Percentiles rank a stretch among this genome's conserved stretches.
phyloP scores from a whole-genome alignment of 257 asterid species.

The Nicotiana undulata region DNA sequence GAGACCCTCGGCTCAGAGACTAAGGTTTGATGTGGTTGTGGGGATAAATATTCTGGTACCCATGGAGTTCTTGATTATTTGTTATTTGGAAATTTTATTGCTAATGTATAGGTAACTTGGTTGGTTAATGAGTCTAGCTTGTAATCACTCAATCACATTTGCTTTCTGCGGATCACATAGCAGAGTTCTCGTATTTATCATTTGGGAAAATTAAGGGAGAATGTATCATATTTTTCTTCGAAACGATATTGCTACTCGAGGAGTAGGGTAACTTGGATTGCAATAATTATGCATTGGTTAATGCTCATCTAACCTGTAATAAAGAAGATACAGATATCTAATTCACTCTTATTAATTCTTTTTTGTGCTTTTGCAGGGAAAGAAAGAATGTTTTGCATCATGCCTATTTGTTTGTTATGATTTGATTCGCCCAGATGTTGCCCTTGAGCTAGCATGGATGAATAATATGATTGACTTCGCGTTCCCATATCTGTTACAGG shows the following conservation, averaged over 20 bases:
- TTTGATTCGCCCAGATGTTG: conserved; percentile 88
- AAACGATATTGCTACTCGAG: not conserved
- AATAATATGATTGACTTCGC: conserved; percentile 94
- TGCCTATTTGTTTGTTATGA: conserved; percentile 99
- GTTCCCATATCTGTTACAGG: conserved; percentile 96
- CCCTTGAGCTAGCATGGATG: conserved; percentile 98
- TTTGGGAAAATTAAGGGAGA: not conserved
- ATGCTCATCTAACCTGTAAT: not conserved
- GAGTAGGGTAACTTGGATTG: not conserved
- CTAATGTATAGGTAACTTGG: not conserved
- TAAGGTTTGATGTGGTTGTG: not conserved
- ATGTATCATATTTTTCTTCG: not conserved
- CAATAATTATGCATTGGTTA: not conserved
- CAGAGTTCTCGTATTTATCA: not conserved
- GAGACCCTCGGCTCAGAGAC: too few species aligned
- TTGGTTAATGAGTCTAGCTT: not conserved
- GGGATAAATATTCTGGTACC: not conserved
- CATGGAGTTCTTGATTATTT: not conserved
- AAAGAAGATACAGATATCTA: not conserved
- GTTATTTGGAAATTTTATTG: not conserved
- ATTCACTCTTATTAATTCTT: not conserved
- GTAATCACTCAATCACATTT: not conserved
- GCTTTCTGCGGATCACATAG: not conserved
- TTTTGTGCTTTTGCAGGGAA: conserved; percentile 57
- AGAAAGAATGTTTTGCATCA: conserved; percentile 97